A percentile compares a stretch with the other conserved stretches of the same genome.
phyloP scores from a whole-genome alignment of 441 rosid genomes.

The Corymbia calophylla region DNA sequence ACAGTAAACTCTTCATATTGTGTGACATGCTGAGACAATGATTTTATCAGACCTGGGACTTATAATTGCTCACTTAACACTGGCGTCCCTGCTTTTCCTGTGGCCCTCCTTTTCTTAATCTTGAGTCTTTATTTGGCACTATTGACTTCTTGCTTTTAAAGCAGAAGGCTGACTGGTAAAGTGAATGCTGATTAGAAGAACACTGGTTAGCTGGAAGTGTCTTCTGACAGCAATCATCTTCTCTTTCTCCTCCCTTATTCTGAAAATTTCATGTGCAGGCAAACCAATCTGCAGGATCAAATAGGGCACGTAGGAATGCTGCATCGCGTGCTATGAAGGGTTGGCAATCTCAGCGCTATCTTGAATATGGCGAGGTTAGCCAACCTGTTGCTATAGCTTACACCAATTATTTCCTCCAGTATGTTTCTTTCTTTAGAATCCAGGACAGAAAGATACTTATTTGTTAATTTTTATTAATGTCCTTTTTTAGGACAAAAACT shows the following conservation, averaged over 20 bases:
- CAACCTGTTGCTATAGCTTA: slow-evolving; percentile 44
- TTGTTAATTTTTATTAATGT: slow-evolving; percentile 2
- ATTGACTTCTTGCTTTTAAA: not conserved
- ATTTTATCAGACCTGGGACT: not conserved
- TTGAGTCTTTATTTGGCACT: not conserved
- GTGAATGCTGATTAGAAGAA: not conserved
- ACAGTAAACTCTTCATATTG: not conserved
- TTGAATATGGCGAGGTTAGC: slow-evolving; percentile 60
- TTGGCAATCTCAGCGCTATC: slow-evolving; percentile 77
- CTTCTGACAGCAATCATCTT: not conserved
- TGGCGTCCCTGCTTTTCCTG: not conserved
- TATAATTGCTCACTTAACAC: not conserved
- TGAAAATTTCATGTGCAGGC: slow-evolving; percentile 23
- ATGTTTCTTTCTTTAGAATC: not conserved
- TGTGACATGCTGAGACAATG: not conserved
- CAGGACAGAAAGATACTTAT: not conserved
- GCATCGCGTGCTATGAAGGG: slow-evolving; percentile 95
- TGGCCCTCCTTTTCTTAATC: not conserved
- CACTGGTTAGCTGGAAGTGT: not conserved
- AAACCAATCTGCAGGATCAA: slow-evolving; percentile 53
- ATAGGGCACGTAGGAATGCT: slow-evolving; percentile 74
- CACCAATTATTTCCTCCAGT: slow-evolving; percentile 5
- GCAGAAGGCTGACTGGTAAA: not conserved
- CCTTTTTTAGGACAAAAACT: slow-evolving; percentile 41
- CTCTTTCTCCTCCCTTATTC: not conserved